A percentile compares a stretch with the other conserved stretches of the same genome.
Conservation (phyloP, 768 basidiomycete species). For the Thelephora ganbajun region DNA sequence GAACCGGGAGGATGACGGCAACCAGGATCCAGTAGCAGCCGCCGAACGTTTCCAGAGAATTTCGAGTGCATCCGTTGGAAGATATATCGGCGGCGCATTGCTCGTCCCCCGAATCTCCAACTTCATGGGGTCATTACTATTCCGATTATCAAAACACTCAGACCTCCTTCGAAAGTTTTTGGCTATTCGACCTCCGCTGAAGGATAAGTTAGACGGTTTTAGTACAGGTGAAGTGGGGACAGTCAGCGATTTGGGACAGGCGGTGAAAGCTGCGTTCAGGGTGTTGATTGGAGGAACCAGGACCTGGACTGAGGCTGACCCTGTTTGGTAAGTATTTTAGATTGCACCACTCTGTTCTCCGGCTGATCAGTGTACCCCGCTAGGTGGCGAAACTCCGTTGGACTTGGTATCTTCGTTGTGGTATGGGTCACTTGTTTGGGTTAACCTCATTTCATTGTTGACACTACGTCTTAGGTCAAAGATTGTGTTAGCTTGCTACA, state of each 20-base stretch:
- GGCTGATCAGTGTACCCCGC: not conserved
- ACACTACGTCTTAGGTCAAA: conserved; percentile 30
- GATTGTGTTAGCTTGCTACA: conserved; percentile 57
- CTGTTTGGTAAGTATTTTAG: conserved; percentile 40
- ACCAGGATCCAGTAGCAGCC: conserved; percentile 24
- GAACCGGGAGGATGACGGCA: conserved; percentile 11
- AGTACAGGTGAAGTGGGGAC: conserved; percentile 1
- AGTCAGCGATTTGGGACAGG: conserved; percentile 12
- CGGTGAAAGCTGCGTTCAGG: conserved; percentile 25
- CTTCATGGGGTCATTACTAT: conserved; percentile 47
- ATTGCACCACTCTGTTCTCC: not conserved
- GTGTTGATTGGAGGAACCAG: conserved; percentile 42
- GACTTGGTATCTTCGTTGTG: conserved; percentile 52
- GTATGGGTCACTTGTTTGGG: conserved; percentile 25
- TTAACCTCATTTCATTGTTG: not conserved
- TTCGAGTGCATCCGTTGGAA: conserved; percentile 46
- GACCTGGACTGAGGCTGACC: conserved; percentile 55
- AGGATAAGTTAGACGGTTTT: not conserved
- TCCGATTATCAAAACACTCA: conserved; percentile 36
- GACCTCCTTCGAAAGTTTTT: conserved; percentile 19
- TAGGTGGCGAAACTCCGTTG: conserved; percentile 57
- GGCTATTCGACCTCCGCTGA: conserved; percentile 12
- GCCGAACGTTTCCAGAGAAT: conserved; percentile 47
- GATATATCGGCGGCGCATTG: conserved; percentile 56
- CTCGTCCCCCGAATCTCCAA: conserved; percentile 53